phyloP scores from a whole-genome alignment of 495 filamentous ascomycete genomes.

The Podospora sp. region DNA sequence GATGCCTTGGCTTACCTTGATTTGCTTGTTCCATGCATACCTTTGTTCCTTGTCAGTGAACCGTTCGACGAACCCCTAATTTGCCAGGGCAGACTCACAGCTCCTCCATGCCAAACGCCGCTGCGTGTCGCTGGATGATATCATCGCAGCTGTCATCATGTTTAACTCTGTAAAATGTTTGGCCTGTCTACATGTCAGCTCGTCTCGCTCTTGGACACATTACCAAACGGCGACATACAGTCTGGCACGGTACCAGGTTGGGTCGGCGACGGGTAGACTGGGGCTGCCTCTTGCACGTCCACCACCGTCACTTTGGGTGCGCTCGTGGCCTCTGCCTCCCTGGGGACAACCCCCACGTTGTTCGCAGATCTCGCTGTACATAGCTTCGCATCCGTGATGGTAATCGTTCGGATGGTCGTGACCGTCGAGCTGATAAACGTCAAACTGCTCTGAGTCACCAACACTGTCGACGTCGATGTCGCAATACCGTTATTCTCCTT shows the following conservation, averaged over 20 bases:
- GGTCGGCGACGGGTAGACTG: background rate
- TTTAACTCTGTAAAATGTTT: constrained; percentile 18
- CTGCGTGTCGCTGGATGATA: constrained; percentile 17
- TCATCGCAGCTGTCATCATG: constrained; percentile 18
- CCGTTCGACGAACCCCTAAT: background rate
- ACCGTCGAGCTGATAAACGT: constrained; percentile 22
- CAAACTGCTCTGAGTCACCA: constrained; percentile 21
- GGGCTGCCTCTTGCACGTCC: background rate
- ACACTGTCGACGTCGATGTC: constrained; percentile 13
- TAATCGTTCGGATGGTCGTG: constrained; percentile 27
- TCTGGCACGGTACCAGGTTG: background rate
- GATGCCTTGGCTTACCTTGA: constrained; percentile 14
- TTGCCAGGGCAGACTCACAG: constrained; percentile 8
- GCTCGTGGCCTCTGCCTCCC: background rate
- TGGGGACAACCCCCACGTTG: background rate
- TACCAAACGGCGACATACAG: background rate
- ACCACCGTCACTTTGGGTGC: background rate
- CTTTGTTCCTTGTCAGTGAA: constrained; percentile 1
- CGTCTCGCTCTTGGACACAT: background rate
- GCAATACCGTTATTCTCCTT: background rate
- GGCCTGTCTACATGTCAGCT: constrained; percentile 10
- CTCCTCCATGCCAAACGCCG: constrained; percentile 6
- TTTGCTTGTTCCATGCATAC: constrained; percentile 18
- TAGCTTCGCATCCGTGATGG: constrained; percentile 20
- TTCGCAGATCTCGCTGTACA: constrained; percentile 6